A percentile compares a stretch with the other conserved stretches of the same genome.
Conservation (phyloP, 2,329 filamentous ascomycete genomes). For the Sporothrix globosa region DNA sequence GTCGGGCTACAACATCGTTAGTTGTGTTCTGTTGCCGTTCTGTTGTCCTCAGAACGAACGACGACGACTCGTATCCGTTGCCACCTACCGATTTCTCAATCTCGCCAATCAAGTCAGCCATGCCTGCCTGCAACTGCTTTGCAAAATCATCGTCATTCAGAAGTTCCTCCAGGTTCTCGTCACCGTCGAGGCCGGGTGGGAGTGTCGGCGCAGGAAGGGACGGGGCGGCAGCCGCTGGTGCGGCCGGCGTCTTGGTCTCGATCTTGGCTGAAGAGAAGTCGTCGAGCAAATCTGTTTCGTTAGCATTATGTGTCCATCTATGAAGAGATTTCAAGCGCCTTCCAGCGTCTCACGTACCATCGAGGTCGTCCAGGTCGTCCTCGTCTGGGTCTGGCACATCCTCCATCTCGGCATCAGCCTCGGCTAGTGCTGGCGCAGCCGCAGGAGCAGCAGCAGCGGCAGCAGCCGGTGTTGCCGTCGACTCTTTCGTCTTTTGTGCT, state of each 20-base stretch:
- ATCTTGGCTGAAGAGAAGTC: conserved; percentile 75
- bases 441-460: background rate
- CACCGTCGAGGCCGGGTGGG: conserved; percentile 37
- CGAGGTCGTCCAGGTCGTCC: conserved; percentile 87
- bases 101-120: conserved; percentile 79
- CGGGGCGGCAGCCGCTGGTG: conserved; percentile 38
- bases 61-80: background rate
- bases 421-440: conserved; percentile 2
- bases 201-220: conserved; percentile 32
- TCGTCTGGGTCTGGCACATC: conserved; percentile 87
- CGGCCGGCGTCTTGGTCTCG: conserved; percentile 49
- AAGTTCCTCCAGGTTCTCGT: conserved; percentile 46
- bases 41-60: no score
- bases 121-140: conserved; percentile 83
- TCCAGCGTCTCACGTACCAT: conserved; percentile 60
- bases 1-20: conserved; percentile 55
- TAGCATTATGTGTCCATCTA: background rate
- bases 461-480: background rate
- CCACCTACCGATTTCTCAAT: conserved; percentile 62
- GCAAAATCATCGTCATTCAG: conserved; percentile 77
- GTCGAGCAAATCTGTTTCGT: conserved; percentile 76
- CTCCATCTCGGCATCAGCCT: conserved; percentile 46
- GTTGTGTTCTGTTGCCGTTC: background rate
- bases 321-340: no score
- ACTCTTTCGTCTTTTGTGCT: background rate